These are phyloP conservation scores for Gremmenia infestans DNA, from an alignment of 2,329 filamentous ascomycete species.

Conservation along the genomic window DNA sequence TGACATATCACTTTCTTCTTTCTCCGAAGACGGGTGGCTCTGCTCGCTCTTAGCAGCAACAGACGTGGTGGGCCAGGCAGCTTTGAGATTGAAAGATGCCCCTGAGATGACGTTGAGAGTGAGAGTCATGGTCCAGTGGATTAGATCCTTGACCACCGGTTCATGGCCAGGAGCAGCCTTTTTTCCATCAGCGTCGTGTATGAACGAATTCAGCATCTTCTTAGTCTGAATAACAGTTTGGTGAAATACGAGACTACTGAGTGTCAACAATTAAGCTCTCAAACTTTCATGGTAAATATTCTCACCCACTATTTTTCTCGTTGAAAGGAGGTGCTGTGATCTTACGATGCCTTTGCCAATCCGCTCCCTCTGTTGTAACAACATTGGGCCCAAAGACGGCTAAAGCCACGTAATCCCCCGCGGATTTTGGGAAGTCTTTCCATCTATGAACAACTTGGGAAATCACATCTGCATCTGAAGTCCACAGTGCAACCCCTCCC, in stretches of 20 bases:
- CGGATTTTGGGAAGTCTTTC: conserved; percentile 18
- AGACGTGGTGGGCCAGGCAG: conserved; percentile 14
- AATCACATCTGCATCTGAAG: conserved; percentile 13
- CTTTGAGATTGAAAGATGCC: conserved; percentile 39
- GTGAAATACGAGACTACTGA: conserved; percentile 35
- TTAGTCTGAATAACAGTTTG: conserved; percentile 30
- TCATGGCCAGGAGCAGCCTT: conserved; percentile 7
- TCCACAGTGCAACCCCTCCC: conserved; percentile 6
- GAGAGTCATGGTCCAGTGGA: conserved; percentile 43
- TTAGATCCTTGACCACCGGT: conserved; percentile 19
- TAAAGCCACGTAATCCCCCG: conserved; percentile 16
- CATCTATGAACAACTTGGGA: conserved; percentile 13
- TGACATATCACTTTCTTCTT: not conserved
- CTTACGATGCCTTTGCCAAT: conserved; percentile 69
- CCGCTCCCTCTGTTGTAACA: conserved; percentile 59
- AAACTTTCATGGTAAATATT: not conserved
- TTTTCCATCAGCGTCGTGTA: conserved; percentile 7
- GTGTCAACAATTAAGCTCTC: not conserved
- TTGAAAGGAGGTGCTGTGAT: conserved; percentile 67
- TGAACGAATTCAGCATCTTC: conserved; percentile 31
- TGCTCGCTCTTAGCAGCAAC: conserved; percentile 3
- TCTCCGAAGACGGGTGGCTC: not conserved
- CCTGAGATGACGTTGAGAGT: conserved; percentile 47
- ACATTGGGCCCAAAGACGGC: conserved; percentile 57
- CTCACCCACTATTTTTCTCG: conserved; percentile 52